Conservation (phyloP, 2,329 filamentous ascomycete species). For the Blastomyces silverae region DNA sequence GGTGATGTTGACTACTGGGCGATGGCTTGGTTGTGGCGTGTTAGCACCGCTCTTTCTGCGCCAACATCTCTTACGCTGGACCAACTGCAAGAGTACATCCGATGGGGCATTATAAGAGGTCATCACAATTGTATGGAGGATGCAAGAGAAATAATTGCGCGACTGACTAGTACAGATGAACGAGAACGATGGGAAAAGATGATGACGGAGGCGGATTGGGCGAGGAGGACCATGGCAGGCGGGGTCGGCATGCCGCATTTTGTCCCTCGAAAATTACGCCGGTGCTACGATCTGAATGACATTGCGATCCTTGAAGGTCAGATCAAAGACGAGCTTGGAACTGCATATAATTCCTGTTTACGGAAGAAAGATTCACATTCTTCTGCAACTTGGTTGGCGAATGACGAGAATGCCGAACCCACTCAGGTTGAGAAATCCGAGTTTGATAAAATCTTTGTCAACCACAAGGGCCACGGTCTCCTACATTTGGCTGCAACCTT, state of each 20-base stretch:
- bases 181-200: constrained; percentile 3
- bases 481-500: constrained; percentile 4
- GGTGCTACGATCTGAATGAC: constrained; percentile 6
- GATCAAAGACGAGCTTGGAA: constrained; percentile 10
- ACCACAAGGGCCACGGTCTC: constrained; percentile 12
- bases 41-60: background rate
- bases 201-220: constrained; percentile 1
- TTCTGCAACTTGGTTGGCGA: background rate
- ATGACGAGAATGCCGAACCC: background rate
- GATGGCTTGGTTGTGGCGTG: constrained; percentile 10
- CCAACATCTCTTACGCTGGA: constrained; percentile 8
- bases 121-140: constrained; percentile 10
- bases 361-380: background rate
- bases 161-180: constrained; percentile 2
- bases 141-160: constrained; percentile 1
- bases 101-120: constrained; percentile 13
- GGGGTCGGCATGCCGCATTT: constrained; percentile 12
- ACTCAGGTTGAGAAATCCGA: background rate
- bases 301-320: background rate
- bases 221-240: constrained; percentile 1
- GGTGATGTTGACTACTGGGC: constrained; percentile 13
- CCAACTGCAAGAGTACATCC: constrained; percentile 6
- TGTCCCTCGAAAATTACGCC: constrained; percentile 11
- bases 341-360: constrained; percentile 4
- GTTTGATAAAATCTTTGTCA: constrained; percentile 12